Base-by-base conservation (phyloP, 495 filamentous ascomycete genomes). In the Elaphomyces granulatus region DNA sequence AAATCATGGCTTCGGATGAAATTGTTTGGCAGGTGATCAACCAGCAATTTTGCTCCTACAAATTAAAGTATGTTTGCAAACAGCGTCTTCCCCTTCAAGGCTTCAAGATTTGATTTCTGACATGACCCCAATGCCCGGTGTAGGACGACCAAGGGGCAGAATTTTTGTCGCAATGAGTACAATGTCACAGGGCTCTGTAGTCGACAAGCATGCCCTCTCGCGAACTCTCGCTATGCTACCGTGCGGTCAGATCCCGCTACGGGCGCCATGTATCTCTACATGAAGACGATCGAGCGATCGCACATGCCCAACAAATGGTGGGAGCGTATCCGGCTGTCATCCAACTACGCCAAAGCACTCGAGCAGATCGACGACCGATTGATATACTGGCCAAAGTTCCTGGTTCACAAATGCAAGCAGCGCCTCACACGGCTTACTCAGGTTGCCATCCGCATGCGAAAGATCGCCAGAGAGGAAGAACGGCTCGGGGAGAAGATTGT, bases 11-110 rank as follows among this genome's bases (percentile, higher is more conserved):
- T 49, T 93, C 85, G 34, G 90, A 98, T 71, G 90, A 96, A 60
- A 92, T 98, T 47, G 84, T 98, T 50, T 98, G 90, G 90, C 80
- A 87, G 52, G 77, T 92, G 40, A 93, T 94, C 41, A 85, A 86
- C 58, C 78, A 95, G 61, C 84, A 94, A 60, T 94, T 95, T 57
- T 98, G 90, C 63, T 78, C 83, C 35, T 96, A 87, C 67, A 96
- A 95, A 51, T 69, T 96, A 45, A 96, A 96, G 82, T 90, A 64
- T 56, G 72, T 62, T 9, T 28, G 6, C 23, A 6, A 12, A 12
- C 23, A n/a, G n/a, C n/a, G n/a, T n/a, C n/a, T n/a, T n/a, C n/a
- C n/a, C n/a, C n/a, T n/a, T n/a, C n/a, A n/a, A n/a, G n/a, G n/a
- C n/a, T n/a, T n/a, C n/a, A n/a, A n/a, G n/a, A n/a, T n/a, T n/a